phyloP scores from a whole-genome alignment of 2,329 filamentous ascomycete genomes.

The Xylaria sp. region DNA sequence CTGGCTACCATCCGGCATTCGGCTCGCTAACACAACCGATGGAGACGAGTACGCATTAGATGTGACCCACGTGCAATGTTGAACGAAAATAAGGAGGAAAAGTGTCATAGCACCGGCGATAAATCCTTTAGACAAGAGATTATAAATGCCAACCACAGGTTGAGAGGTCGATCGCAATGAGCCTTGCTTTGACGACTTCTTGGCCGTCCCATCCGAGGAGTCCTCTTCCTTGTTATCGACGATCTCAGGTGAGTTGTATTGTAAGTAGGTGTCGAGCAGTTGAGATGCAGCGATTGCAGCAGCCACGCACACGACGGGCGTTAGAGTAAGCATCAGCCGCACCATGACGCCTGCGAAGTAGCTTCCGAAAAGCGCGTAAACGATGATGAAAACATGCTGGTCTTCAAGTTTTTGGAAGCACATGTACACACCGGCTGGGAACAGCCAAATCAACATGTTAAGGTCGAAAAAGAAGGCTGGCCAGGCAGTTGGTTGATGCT shows the following conservation, averaged over 20 bases:
- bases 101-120: constrained; percentile 74
- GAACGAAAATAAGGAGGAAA: constrained; percentile 91
- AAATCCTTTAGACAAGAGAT: constrained; percentile 76
- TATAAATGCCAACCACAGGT: constrained; percentile 84
- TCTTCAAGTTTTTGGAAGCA: constrained; percentile 94
- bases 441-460: constrained; percentile 98
- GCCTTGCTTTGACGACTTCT: constrained; percentile 58
- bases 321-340: constrained; percentile 95
- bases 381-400: constrained; percentile 97
- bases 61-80: constrained; percentile 99
- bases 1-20: constrained; percentile 90
- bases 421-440: constrained; percentile 97
- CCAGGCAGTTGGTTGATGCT: constrained; percentile 99
- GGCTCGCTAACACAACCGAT: constrained; percentile 92
- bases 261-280: constrained; percentile 85
- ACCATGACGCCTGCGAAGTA: constrained; percentile 99
- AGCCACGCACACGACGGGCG: constrained; percentile 93
- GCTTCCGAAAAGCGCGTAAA: constrained; percentile 94
- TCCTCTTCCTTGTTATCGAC: constrained; percentile 52
- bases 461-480: constrained; percentile 99
- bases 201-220: constrained; percentile 57
- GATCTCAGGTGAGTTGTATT: constrained; percentile 65
- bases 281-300: constrained; percentile 87
- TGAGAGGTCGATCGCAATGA: constrained; percentile 73
- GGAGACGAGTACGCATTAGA: constrained; percentile 99